Percentiles rank a stretch among this genome's conserved stretches.
These are phyloP conservation scores for Euphrasia arctica DNA, from an alignment of 305 asterid genomes.

Conservation along the genomic window DNA sequence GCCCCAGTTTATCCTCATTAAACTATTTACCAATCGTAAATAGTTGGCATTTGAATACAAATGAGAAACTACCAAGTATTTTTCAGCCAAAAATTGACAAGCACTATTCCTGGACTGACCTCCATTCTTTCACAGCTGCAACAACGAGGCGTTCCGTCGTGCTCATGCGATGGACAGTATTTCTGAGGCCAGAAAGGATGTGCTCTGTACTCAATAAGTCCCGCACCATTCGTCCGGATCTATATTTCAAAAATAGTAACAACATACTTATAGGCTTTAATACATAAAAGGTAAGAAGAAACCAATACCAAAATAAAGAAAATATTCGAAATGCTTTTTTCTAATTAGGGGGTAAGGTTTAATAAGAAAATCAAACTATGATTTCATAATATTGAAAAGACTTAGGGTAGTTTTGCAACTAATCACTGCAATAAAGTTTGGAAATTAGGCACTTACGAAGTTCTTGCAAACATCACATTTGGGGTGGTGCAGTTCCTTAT, in stretches of 20 bases:
- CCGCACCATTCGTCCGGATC: conserved; percentile 83
- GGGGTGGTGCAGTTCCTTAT: conserved; percentile 87
- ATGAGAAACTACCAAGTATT: not conserved
- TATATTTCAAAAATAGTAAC: conserved; percentile 17
- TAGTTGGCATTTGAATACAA: not conserved
- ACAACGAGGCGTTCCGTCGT: conserved; percentile 90
- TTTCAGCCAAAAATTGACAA: not conserved
- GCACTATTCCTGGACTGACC: conserved; percentile 34
- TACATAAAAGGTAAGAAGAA: no score
- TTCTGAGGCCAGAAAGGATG: conserved; percentile 98
- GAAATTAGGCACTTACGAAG: conserved; percentile 53
- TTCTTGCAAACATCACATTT: conserved; percentile 94
- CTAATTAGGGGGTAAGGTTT: no score
- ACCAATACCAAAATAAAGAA: no score
- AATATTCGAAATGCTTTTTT: no score
- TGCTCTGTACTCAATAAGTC: conserved; percentile 86
- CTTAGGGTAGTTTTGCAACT: no score
- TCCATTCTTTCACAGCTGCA: conserved; percentile 99
- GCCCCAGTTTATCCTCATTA: not conserved
- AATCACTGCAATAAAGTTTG: not conserved
- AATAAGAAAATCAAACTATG: no score
- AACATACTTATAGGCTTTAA: no score
- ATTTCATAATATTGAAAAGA: no score
- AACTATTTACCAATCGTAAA: not conserved
- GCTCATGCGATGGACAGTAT: conserved; percentile 88